Evolutionary conservation across 139 green algal genomes (phyloP).

Genomic region (Chlorella sp.): DNA sequence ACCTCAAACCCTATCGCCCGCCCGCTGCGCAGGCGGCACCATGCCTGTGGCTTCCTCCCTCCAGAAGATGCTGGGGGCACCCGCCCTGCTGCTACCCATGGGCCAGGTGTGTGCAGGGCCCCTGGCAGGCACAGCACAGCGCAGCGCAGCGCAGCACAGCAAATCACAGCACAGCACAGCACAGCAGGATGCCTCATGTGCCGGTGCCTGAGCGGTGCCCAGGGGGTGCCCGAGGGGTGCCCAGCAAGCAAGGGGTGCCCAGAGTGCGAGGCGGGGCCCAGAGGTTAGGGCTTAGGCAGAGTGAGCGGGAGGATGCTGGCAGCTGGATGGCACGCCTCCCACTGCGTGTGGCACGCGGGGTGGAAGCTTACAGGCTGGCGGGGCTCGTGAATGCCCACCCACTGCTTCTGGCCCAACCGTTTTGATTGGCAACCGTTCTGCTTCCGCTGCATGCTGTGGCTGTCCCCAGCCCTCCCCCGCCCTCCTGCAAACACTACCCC

Average conservation of each 20-base stretch:
- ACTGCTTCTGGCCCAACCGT: too few relatives aligned
- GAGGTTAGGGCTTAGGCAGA: too few relatives aligned
- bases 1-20: too few relatives aligned
- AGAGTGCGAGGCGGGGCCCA: too few relatives aligned
- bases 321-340: too few relatives aligned
- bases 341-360: too few relatives aligned
- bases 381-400: too few relatives aligned
- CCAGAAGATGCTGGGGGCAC: slow-evolving; percentile 87
- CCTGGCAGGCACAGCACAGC: not conserved
- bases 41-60: slow-evolving; percentile 92
- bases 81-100: slow-evolving; percentile 93
- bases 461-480: not conserved
- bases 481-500: not conserved
- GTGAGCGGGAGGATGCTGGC: too few relatives aligned
- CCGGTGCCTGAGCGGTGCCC: not conserved
- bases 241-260: not conserved
- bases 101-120: slow-evolving; percentile 38
- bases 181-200: not conserved
- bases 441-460: too few relatives aligned
- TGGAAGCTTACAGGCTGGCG: too few relatives aligned
- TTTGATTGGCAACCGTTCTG: too few relatives aligned
- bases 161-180: too few relatives aligned
- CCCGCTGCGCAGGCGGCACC: slow-evolving; percentile 71
- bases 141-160: not conserved
- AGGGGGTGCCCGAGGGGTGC: not conserved